These are phyloP conservation scores for Phyllostachys edulis DNA, from an alignment of 176 grass and related monocot species.

Conservation along the genomic window DNA sequence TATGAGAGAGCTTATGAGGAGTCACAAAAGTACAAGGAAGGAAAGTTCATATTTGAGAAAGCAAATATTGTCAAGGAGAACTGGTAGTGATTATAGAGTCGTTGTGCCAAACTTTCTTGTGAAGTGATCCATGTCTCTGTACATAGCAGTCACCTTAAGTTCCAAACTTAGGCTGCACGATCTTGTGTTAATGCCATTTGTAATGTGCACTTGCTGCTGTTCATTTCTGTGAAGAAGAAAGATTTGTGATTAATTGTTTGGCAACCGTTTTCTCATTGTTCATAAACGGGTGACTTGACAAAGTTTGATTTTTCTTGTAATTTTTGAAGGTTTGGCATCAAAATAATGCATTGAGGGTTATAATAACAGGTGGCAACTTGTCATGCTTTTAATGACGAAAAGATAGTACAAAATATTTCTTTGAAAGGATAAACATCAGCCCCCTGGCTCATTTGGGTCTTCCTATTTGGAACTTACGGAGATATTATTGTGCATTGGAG, in stretches of 20 bases:
- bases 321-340: not conserved
- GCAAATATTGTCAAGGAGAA: slow-evolving; percentile 75
- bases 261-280: not conserved
- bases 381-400: not conserved
- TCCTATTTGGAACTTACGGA: not conserved
- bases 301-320: not conserved
- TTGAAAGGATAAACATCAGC: not conserved
- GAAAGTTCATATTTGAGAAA: slow-evolving; percentile 81
- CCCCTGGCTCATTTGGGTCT: not conserved
- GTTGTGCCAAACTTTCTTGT: not conserved
- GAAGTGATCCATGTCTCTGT: slow-evolving; percentile 27
- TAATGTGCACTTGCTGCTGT: slow-evolving; percentile 26
- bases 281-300: not conserved
- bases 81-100: slow-evolving; percentile 43
- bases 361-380: not conserved
- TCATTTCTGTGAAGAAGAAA: slow-evolving; percentile 37
- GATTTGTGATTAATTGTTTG: slow-evolving; percentile 4
- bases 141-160: slow-evolving; percentile 28
- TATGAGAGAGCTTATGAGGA: slow-evolving; percentile 73
- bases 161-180: not conserved
- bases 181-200: slow-evolving; percentile 37
- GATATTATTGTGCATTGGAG: not conserved
- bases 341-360: not conserved
- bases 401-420: not conserved
- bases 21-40: slow-evolving; percentile 74